Percentiles rank a stretch among this genome's conserved stretches.
phyloP scores from a whole-genome alignment of 805 yeast genomes.

The Maudiozyma bulderi region DNA sequence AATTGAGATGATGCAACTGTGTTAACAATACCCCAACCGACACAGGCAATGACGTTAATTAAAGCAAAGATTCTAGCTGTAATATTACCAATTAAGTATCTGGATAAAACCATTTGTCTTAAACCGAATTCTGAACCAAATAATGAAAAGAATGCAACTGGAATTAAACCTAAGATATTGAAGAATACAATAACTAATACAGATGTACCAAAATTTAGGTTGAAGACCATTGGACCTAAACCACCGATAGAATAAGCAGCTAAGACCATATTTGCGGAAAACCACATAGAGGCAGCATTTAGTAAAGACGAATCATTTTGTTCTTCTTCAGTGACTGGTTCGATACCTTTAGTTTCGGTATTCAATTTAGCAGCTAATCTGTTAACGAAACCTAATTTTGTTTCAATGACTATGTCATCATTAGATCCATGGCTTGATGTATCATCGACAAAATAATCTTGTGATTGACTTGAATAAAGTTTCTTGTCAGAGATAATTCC shows the following conservation, averaged over 20 bases:
- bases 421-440: constrained; percentile 26
- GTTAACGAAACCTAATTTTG: background rate
- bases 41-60: constrained; percentile 73
- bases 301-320: constrained; percentile 53
- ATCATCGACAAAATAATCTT: constrained; percentile 4
- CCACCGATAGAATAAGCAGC: constrained; percentile 76
- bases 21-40: constrained; percentile 92
- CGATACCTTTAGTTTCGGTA: constrained; percentile 70
- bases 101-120: constrained; percentile 75
- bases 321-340: constrained; percentile 68
- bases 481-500: background rate
- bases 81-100: constrained; percentile 66
- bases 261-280: constrained; percentile 78
- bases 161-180: constrained; percentile 57
- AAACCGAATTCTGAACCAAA: constrained; percentile 82
- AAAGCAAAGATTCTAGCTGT: constrained; percentile 69
- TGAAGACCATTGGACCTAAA: constrained; percentile 52
- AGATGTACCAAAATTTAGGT: constrained; percentile 64
- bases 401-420: background rate
- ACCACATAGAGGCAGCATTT: constrained; percentile 81
- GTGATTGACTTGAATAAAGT: background rate
- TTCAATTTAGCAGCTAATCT: constrained; percentile 12
- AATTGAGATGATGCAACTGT: constrained; percentile 83
- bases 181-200: constrained; percentile 62
- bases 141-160: constrained; percentile 73